These are phyloP conservation scores for Immersiporthe knoxdaviesiana DNA, from an alignment of 2,329 filamentous ascomycete species.

Conservation along the genomic window DNA sequence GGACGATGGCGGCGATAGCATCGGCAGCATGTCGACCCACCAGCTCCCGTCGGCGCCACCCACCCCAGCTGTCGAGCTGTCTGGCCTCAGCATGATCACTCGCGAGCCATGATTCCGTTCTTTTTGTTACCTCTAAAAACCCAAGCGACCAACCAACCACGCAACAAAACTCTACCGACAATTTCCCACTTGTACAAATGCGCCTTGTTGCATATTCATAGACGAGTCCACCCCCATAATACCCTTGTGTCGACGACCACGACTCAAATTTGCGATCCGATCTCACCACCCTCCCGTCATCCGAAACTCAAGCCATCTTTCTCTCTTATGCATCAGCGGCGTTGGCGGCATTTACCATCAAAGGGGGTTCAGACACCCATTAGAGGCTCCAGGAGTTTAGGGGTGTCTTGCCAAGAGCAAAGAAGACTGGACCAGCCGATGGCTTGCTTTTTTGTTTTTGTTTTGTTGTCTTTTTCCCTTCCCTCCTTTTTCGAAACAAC, in stretches of 20 bases:
- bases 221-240: constrained; percentile 24
- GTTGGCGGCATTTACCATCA: constrained; percentile 28
- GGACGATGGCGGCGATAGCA: constrained; percentile 48
- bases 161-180: constrained; percentile 3
- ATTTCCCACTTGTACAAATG: constrained; percentile 29
- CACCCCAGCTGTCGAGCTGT: constrained; percentile 36
- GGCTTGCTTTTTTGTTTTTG: constrained; percentile 4
- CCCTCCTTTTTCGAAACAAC: neutral
- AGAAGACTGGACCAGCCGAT: constrained; percentile 4
- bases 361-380: constrained; percentile 15
- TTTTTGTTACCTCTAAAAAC: no score
- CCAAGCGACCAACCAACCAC: neutral
- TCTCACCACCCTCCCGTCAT: constrained; percentile 11
- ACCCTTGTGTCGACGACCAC: constrained; percentile 1
- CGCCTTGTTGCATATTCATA: constrained; percentile 23
- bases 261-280: constrained; percentile 21
- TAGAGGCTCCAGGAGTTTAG: constrained; percentile 28
- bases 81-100: constrained; percentile 18
- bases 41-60: constrained; percentile 43
- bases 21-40: constrained; percentile 46
- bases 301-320: constrained; percentile 10
- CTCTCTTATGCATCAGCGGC: constrained; percentile 34
- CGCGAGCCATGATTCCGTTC: neutral
- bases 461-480: neutral
- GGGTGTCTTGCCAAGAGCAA: constrained; percentile 9